A percentile compares a stretch with the other conserved stretches of the same genome.
phyloP scores from a whole-genome alignment of 371 early-diverging fungal species.

The Chytridiales sp. region DNA sequence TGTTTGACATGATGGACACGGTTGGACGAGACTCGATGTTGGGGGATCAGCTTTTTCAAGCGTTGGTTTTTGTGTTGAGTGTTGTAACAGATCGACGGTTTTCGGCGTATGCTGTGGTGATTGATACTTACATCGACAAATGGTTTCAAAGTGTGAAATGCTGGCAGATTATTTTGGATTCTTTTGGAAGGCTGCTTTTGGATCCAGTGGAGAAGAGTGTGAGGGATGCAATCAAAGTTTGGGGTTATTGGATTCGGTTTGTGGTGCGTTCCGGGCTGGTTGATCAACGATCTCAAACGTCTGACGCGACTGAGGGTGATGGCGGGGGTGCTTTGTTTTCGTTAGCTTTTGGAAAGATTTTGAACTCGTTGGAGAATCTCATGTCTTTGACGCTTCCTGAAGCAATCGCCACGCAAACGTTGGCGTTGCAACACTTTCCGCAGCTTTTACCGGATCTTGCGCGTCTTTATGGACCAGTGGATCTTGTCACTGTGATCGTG shows the following conservation, averaged over 20 bases:
- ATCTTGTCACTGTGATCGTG: slow-evolving; percentile 53
- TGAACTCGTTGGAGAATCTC: not conserved
- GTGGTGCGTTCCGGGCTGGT: slow-evolving; percentile 26
- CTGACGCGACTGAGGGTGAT: not conserved
- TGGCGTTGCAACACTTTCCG: slow-evolving; percentile 66
- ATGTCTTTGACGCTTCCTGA: slow-evolving; percentile 11
- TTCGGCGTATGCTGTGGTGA: slow-evolving; percentile 57
- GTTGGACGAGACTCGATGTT: slow-evolving; percentile 19
- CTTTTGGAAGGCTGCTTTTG: slow-evolving; percentile 48
- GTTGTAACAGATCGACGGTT: slow-evolving; percentile 67
- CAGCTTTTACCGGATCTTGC: slow-evolving; percentile 55
- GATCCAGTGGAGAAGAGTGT: slow-evolving; percentile 55
- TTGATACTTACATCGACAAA: slow-evolving; percentile 65
- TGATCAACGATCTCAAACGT: slow-evolving; percentile 11
- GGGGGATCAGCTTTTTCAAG: slow-evolving; percentile 52
- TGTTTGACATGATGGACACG: slow-evolving; percentile 60
- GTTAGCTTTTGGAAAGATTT: slow-evolving; percentile 6
- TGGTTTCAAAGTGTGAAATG: slow-evolving; percentile 43
- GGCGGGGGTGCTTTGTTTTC: not conserved
- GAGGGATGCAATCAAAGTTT: slow-evolving; percentile 67
- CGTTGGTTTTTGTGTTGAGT: slow-evolving; percentile 58
- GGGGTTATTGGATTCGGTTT: slow-evolving; percentile 65
- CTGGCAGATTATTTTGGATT: slow-evolving; percentile 47
- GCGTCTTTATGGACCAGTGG: slow-evolving; percentile 47
- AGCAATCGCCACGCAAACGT: slow-evolving; percentile 62